Base-by-base conservation (phyloP, 345 rosid species). In the Gossypium rotundifolium region DNA sequence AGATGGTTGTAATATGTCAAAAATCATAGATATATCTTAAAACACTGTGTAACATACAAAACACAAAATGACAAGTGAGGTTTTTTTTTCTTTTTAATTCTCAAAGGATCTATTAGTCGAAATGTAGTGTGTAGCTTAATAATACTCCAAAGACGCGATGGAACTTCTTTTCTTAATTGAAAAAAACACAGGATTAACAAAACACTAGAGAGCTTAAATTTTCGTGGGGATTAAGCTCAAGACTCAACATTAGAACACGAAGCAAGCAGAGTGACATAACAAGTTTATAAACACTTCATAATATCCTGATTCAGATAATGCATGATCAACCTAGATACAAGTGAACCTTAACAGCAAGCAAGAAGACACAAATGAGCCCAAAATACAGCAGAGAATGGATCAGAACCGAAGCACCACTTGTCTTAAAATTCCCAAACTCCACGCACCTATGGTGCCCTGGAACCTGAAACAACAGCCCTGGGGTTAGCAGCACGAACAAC, bases 361-460 rank as follows among this genome's bases (percentile, higher is more conserved):
- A 33, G 40, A 33, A 33, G 7, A 33, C 40, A 33, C 40, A 33
- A 6, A 33, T 5, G 1, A 84, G 90, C 70, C 85, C 84, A 75
- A 85, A 87, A 68, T 85, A 89, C 51, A 85, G 86, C 42, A 85
- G 78, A 53, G 89, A 59, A 72, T 89, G 89, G 46, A 82, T 45
- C 81, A 89, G 44, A 73, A 89, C 85, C 1, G 89, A 53, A 0
- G 87, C 87, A 4, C 87, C 91, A 27, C 89, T 87, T 1, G 90
- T 85, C 84, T 33, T 33, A 33, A 33, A 33, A 33, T 33, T 33
- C 40, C 40, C 40, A 33, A 33, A 33, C 40, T 33, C 65, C 40
- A 60, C 42, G 42, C 65, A 60, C 45, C 83, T 69, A 5, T 74
- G 85, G 20, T 68, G 82, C 12, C 91, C 91, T 0, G 90, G 88